Evolutionary conservation across 2,329 filamentous ascomycete genomes (phyloP), one percentile per base, ranked within the genome.

Genomic region (Calonectria montana): DNA sequence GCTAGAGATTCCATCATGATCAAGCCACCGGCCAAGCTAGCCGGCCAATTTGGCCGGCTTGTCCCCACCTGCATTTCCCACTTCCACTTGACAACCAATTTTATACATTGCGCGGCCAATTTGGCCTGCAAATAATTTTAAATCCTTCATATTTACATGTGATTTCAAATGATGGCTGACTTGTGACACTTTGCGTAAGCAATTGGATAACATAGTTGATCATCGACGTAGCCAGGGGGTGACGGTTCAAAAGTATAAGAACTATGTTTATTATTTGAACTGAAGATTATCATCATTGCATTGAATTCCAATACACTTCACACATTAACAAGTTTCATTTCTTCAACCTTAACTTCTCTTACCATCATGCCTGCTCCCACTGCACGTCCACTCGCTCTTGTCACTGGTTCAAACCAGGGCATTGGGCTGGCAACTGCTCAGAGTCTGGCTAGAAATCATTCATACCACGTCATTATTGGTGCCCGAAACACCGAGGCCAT

Each of bases 401-500:
- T 80, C 7, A 80, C 78, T 0, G 79, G 79, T 2, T 65, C 78
- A 12, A 80, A 68, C 35, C 73, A 75, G 37, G 78, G 79, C 21
- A 74, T 80, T 3, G 79, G 77, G 0, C 70, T 74, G 4, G 71
- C 68, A 4, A 70, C 78, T 1, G 70, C 61, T 10, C 71, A 75
- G 50, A 69, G 61, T 12, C 74, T 83, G 4, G 80, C 80, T 27
- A 72, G 61, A 13, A 74, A 73, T 6, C 76, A 80, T n/a, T 59
- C 68, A 35, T 82, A 79, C 72, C 81, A 82, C 55, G 81, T 84
- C 27, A 75, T 84, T 9, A 77, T 84, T 8, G 82, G 82, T 5
- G 78, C 79, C 0, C 80, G 83, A n/a, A 79, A 81, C 65, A 31
- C 57, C n/a, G 48, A 74, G 21, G 72, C 74, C 1, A 82, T 81